Base-by-base conservation (phyloP, 345 rosid species). In the Eucalyptus regnans region DNA sequence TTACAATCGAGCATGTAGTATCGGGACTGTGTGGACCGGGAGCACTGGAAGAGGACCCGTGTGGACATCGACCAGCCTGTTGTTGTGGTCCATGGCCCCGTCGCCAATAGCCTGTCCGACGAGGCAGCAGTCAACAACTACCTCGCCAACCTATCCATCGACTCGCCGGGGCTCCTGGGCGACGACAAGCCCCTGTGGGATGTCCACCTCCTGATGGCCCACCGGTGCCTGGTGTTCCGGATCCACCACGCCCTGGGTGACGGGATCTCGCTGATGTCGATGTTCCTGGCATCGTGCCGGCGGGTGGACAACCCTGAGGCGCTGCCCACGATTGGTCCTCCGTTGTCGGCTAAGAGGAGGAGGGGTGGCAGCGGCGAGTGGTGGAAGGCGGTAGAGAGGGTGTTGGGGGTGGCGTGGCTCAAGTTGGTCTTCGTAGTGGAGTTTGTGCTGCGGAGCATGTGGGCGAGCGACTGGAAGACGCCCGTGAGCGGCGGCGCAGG, bases 401-500 rank as follows among this genome's bases (percentile, higher is more conserved):
- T 33, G 3, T 46, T 92, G 90, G 86, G 50, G 91, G 89, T 90
- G 94, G 86, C 91, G 43, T 90, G 92, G 89, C 93, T 92, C 68
- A 92, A 90, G 54, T 29, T 94, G 56, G 89, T 92, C 17, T 95
- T 88, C 44, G 51, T 68, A 11, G 12, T 91, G 86, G 93, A 92
- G 86, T 95, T 95, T 81, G 27, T 88, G 41, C 7, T 86, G 90
- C 93, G 94, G 88, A 37, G 46, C 50, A 52, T 92, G 86, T 92
- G 91, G 90, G 87, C 93, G 79, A 23, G 90, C 46, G 95, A 96
- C 60, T 79, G 88, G 90, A 90, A 91, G 86, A 94, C 94, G n/a
- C 91, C n/a, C 81, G 89, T 93, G 8, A 87, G 91, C 41, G 95
- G 97, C n/a, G 96, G 96, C 25, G 93, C 87, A 2, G 96, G 95